phyloP scores from a whole-genome alignment of 805 yeast genomes.

The Yamadazyma kitorensis region DNA sequence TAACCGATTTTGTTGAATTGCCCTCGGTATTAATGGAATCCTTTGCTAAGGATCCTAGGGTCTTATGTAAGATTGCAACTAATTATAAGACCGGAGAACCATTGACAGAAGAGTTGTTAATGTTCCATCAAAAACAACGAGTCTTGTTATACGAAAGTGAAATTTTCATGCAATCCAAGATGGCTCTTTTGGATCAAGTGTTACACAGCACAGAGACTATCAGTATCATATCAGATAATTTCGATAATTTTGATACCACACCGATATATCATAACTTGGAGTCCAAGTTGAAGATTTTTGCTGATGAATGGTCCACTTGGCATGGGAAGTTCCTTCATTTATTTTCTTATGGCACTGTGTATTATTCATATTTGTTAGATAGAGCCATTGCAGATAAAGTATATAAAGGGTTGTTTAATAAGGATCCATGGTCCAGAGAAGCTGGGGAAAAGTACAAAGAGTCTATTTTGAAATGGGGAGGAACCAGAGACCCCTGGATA shows the following conservation, averaged over 20 bases:
- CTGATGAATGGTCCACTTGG: slow-evolving; percentile 76
- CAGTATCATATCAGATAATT: slow-evolving; percentile 12
- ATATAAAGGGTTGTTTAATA: slow-evolving; percentile 69
- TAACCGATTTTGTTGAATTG: slow-evolving; percentile 93
- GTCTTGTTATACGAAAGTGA: slow-evolving; percentile 64
- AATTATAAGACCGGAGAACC: slow-evolving; percentile 68
- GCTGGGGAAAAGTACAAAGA: slow-evolving; percentile 77
- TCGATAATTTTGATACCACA: slow-evolving; percentile 50
- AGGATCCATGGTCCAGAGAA: slow-evolving; percentile 64
- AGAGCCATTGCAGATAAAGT: slow-evolving; percentile 87
- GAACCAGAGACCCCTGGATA: slow-evolving; percentile 84
- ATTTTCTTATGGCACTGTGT: slow-evolving; percentile 90
- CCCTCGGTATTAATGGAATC: slow-evolving; percentile 97
- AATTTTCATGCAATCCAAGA: slow-evolving; percentile 79
- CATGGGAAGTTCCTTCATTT: slow-evolving; percentile 93
- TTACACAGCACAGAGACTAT: slow-evolving; percentile 51
- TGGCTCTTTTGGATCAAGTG: slow-evolving; percentile 85
- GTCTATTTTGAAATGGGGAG: slow-evolving; percentile 87
- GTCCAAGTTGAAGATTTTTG: slow-evolving; percentile 53
- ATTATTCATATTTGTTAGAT: slow-evolving; percentile 88
- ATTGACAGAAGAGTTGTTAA: slow-evolving; percentile 50
- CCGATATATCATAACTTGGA: slow-evolving; percentile 67
- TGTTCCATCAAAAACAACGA: slow-evolving; percentile 49
- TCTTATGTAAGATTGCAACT: slow-evolving; percentile 66
- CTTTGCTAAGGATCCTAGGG: slow-evolving; percentile 80